These are phyloP conservation scores for Bathelium albidoporum DNA, from an alignment of 495 filamentous ascomycete species.

Conservation along the genomic window DNA sequence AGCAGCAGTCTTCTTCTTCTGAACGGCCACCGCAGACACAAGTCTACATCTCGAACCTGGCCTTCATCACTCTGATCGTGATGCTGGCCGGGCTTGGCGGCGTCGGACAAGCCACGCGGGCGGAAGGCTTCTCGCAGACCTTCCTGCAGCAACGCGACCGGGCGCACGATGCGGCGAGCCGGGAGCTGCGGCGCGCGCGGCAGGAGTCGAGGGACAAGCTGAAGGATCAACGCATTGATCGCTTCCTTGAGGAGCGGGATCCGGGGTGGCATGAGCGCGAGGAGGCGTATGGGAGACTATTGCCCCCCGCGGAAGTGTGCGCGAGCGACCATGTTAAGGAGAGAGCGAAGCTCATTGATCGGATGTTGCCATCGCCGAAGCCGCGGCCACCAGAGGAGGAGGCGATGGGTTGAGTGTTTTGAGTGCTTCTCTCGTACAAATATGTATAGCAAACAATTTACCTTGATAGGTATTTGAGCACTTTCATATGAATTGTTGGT, in stretches of 20 bases:
- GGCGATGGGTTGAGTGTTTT: neutral
- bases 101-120: slow-evolving; percentile 57
- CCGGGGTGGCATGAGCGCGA: slow-evolving; percentile 17
- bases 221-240: slow-evolving; percentile 55
- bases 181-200: slow-evolving; percentile 49
- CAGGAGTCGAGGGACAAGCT: slow-evolving; percentile 38
- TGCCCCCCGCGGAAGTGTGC: slow-evolving; percentile 25
- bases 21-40: slow-evolving; percentile 40
- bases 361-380: neutral
- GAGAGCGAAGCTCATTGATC: neutral
- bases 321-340: slow-evolving; percentile 16
- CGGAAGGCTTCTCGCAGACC: slow-evolving; percentile 43
- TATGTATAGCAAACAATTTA: neutral
- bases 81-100: slow-evolving; percentile 56
- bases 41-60: slow-evolving; percentile 60
- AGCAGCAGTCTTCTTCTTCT: slow-evolving; percentile 27
- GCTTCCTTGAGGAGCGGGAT: slow-evolving; percentile 63
- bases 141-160: slow-evolving; percentile 53
- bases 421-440: neutral
- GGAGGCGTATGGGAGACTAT: slow-evolving; percentile 20
- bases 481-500: too few relatives aligned
- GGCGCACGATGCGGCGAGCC: slow-evolving; percentile 50
- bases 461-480: too few relatives aligned
- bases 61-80: slow-evolving; percentile 60
- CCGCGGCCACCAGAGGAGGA: neutral